Conservation (phyloP, 129 eudicot species). For the Ambrosia trifida region DNA sequence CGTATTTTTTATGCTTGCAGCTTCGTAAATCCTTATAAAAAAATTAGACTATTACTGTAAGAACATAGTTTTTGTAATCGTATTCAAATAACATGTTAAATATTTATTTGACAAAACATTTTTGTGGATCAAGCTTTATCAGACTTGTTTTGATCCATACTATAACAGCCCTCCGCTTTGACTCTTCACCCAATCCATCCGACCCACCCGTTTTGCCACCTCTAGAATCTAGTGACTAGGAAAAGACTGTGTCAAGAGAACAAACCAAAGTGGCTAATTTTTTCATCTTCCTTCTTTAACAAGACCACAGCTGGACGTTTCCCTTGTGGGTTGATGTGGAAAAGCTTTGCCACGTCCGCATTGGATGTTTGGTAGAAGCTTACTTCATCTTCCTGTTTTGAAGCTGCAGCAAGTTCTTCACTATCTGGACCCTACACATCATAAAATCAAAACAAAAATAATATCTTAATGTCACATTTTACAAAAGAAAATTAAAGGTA, state of each 20-base stretch:
- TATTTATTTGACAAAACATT: not conserved
- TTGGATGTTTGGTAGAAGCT: constrained; percentile 67
- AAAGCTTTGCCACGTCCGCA: constrained; percentile 74
- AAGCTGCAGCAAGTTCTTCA: constrained; percentile 76
- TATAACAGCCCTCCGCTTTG: not conserved
- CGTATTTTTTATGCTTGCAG: not conserved
- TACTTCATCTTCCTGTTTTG: constrained; percentile 73
- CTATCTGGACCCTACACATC: constrained; percentile 60
- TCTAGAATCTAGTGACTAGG: not conserved
- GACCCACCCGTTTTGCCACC: not conserved
- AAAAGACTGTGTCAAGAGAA: constrained; percentile 19
- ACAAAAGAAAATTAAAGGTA: not conserved
- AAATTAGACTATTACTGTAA: not conserved
- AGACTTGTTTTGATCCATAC: constrained; percentile 1
- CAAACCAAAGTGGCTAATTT: constrained; percentile 61
- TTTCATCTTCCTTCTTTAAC: constrained; percentile 76
- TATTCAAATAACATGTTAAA: not conserved
- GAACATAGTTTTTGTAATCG: not conserved
- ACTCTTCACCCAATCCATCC: not conserved
- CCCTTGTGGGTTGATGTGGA: constrained; percentile 63
- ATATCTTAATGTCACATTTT: not conserved
- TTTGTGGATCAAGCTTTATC: not conserved
- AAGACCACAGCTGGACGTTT: constrained; percentile 69
- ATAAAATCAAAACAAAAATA: constrained; percentile 7
- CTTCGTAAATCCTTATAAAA: not conserved